Conservation (phyloP, 179 eudicot genomes). For the Actinidia polygama region DNA sequence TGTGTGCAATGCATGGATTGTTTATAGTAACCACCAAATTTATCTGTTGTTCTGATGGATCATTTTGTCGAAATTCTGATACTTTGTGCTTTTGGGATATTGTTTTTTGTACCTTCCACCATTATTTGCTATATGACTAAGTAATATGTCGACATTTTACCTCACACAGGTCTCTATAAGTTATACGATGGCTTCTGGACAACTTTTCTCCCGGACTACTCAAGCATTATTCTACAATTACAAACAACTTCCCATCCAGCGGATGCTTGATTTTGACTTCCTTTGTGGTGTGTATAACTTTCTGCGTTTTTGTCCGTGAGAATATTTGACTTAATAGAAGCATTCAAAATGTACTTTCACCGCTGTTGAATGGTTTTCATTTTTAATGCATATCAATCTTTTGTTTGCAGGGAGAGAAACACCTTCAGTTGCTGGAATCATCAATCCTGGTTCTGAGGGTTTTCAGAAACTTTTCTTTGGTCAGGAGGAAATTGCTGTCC, state of each 20-base stretch:
- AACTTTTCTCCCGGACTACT: slow-evolving; percentile 89
- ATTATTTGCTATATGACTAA: neutral
- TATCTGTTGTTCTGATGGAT: neutral
- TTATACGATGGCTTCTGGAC: slow-evolving; percentile 92
- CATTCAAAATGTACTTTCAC: neutral
- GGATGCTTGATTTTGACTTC: slow-evolving; percentile 99
- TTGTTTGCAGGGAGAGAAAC: slow-evolving; percentile 82
- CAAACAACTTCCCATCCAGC: slow-evolving; percentile 97
- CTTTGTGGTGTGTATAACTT: slow-evolving; percentile 73
- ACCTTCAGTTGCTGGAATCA: slow-evolving; percentile 99
- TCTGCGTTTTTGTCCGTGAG: neutral
- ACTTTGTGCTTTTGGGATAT: neutral
- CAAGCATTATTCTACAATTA: slow-evolving; percentile 97
- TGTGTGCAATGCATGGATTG: neutral
- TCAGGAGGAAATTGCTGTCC: slow-evolving; percentile 99
- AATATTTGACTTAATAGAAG: neutral
- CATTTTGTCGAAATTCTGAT: neutral
- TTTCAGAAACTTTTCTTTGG: slow-evolving; percentile 97
- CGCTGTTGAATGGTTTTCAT: neutral
- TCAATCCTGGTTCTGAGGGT: slow-evolving; percentile 97
- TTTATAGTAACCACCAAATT: neutral
- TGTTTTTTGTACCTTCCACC: neutral
- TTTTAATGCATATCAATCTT: slow-evolving; percentile 4
- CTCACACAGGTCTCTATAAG: slow-evolving; percentile 40
- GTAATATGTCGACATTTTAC: neutral